Conservation (phyloP, 345 rosid species). For the Melaleuca alternifolia region DNA sequence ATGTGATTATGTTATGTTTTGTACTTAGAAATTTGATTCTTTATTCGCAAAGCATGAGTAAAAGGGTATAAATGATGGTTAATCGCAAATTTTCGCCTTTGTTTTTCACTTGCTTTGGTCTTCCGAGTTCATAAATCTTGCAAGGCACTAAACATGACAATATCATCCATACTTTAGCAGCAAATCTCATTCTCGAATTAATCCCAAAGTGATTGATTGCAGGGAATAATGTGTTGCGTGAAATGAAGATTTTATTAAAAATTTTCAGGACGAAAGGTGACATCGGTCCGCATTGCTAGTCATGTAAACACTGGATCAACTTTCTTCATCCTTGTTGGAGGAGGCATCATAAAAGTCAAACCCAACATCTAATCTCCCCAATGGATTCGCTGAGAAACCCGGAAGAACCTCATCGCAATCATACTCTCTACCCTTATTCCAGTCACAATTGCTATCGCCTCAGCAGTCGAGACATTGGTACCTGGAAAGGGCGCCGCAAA, state of each 20-base stretch:
- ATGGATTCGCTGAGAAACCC: conserved; percentile 11
- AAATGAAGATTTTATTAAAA: neutral
- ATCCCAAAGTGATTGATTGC: neutral
- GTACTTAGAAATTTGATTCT: neutral
- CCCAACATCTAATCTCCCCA: neutral
- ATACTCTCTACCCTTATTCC: neutral
- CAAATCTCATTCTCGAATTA: neutral
- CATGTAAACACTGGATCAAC: neutral
- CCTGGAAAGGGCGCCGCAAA: no score
- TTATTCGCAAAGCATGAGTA: neutral
- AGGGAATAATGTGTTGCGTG: neutral
- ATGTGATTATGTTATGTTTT: neutral
- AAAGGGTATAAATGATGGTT: neutral
- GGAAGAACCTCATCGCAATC: conserved; percentile 7
- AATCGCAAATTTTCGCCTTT: neutral
- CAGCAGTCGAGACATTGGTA: neutral
- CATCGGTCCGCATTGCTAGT: neutral
- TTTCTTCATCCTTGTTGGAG: neutral
- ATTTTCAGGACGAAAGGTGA: neutral
- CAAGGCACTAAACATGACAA: neutral
- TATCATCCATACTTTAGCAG: neutral
- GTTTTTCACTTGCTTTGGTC: neutral
- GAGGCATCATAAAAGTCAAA: neutral
- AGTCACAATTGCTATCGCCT: neutral
- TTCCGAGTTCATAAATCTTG: neutral